Evolutionary conservation across 345 rosid species (phyloP).

Genomic region (Noccaea caerulescens): DNA sequence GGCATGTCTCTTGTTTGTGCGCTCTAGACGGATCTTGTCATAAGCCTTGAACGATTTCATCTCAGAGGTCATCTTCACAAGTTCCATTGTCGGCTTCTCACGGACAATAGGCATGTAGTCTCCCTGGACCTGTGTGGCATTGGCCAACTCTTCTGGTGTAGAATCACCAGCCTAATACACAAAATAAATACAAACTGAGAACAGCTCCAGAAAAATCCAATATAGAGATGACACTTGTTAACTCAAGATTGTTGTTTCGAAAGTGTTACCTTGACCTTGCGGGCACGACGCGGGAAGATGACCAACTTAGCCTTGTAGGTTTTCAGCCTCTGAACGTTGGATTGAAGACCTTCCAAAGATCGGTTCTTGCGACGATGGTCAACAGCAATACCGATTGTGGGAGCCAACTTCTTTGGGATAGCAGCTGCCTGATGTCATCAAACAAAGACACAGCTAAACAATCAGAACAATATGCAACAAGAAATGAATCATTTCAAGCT

Average conservation of each 20-base stretch:
- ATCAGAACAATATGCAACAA: not conserved
- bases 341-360: slow-evolving; percentile 70
- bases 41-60: slow-evolving; percentile 84
- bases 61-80: slow-evolving; percentile 70
- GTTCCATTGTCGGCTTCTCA: slow-evolving; percentile 75
- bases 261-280: slow-evolving; percentile 61
- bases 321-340: slow-evolving; percentile 82
- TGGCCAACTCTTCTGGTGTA: slow-evolving; percentile 76
- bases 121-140: slow-evolving; percentile 82
- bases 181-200: not conserved
- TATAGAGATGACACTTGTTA: not conserved
- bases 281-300: slow-evolving; percentile 79
- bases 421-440: slow-evolving; percentile 40
- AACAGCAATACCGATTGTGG: slow-evolving; percentile 72
- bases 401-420: slow-evolving; percentile 76
- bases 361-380: slow-evolving; percentile 77
- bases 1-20: slow-evolving; percentile 59
- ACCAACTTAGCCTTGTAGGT: slow-evolving; percentile 87
- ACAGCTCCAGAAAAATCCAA: not conserved
- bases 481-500: not conserved
- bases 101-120: slow-evolving; percentile 63
- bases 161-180: slow-evolving; percentile 82
- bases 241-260: not conserved
- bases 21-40: slow-evolving; percentile 70
- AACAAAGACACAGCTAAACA: not conserved